Percentiles rank a stretch among this genome's conserved stretches.
These are phyloP conservation scores for Tulasnella calospora DNA, from an alignment of 768 basidiomycete species.

Conservation along the genomic window DNA sequence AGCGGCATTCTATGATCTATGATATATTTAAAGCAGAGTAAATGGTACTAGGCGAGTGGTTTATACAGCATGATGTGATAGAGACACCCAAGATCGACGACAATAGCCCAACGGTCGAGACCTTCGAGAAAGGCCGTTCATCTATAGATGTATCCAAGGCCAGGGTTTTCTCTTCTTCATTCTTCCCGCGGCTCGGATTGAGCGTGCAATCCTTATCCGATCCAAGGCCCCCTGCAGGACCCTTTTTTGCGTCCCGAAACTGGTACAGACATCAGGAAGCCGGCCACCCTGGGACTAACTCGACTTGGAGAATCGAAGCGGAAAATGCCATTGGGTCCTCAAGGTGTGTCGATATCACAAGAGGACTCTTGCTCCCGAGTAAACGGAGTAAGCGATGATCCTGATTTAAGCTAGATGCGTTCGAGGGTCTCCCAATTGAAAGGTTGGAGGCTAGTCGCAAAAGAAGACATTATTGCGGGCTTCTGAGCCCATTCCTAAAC, in stretches of 20 bases:
- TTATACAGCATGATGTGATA: not conserved
- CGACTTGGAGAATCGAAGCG: not conserved
- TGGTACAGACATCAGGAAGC: slow-evolving; percentile 28
- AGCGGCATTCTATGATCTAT: not conserved
- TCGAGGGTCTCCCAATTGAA: slow-evolving; percentile 69
- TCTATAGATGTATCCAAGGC: not conserved
- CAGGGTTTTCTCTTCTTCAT: slow-evolving; percentile 39
- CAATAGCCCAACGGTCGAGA: not conserved
- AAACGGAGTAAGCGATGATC: slow-evolving; percentile 31
- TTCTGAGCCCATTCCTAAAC: not conserved
- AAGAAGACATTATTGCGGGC: slow-evolving; percentile 30
- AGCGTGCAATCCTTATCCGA: slow-evolving; percentile 56
- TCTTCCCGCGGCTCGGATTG: slow-evolving; percentile 54
- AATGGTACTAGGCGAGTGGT: not conserved
- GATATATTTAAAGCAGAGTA: not conserved
- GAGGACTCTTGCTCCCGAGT: not conserved
- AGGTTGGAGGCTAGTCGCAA: slow-evolving; percentile 57
- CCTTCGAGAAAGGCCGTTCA: not conserved
- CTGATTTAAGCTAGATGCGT: slow-evolving; percentile 62
- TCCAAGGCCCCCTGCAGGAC: slow-evolving; percentile 48
- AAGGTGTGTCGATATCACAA: slow-evolving; percentile 39
- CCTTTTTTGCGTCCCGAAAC: slow-evolving; percentile 39
- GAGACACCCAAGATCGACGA: not conserved
- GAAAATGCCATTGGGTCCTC: slow-evolving; percentile 36
- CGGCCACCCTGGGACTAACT: slow-evolving; percentile 33